Evolutionary conservation across 495 filamentous ascomycete genomes (phyloP).

Genomic region (Polyplosphaeria fusca): DNA sequence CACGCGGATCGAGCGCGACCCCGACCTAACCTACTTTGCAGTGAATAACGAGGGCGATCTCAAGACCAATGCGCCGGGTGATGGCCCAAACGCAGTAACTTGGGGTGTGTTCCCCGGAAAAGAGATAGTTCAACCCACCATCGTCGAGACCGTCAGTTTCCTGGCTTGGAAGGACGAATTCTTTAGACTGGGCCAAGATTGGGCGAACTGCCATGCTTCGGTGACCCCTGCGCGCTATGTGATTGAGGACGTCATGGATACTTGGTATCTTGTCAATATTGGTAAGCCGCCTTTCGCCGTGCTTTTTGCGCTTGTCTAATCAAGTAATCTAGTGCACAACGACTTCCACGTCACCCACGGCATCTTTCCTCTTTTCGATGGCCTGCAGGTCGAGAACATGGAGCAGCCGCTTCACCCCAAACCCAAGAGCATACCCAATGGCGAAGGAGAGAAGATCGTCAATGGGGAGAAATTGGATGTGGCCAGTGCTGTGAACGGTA

Average conservation of each 20-base stretch:
- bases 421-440: conserved; percentile 14
- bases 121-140: conserved; percentile 99
- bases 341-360: conserved; percentile 78
- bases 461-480: conserved; percentile 2
- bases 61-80: conserved; percentile 76
- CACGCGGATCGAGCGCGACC: conserved; percentile 70
- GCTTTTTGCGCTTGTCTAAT: background rate
- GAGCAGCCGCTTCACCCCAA: conserved; percentile 46
- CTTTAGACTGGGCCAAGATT: conserved; percentile 85
- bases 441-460: background rate
- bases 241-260: conserved; percentile 78
- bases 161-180: conserved; percentile 99
- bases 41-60: conserved; percentile 78
- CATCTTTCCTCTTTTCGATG: conserved; percentile 85
- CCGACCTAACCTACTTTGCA: conserved; percentile 87
- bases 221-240: conserved; percentile 75
- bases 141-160: conserved; percentile 97
- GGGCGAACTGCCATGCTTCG: conserved; percentile 84
- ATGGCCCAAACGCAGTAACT: conserved; percentile 92
- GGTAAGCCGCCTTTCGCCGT: conserved; percentile 52
- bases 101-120: conserved; percentile 99
- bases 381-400: conserved; percentile 64
- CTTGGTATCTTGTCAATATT: conserved; percentile 93
- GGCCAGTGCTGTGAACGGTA: background rate
- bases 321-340: conserved; percentile 72